Base-by-base conservation (phyloP, 768 basidiomycete species). In the Russula abietina region DNA sequence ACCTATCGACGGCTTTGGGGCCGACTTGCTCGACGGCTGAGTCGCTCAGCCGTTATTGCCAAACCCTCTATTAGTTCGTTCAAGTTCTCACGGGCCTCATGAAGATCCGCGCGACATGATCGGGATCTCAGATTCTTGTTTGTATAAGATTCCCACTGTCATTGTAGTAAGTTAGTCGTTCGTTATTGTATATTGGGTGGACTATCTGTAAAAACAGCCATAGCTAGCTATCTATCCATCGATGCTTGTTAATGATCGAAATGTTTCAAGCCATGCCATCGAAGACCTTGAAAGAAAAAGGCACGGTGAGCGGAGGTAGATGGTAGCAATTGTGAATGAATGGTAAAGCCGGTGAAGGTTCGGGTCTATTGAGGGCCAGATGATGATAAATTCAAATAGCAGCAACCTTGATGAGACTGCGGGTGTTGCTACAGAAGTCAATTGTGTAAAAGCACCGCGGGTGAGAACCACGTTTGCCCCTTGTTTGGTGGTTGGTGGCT, bases 1-100 rank as follows among this genome's bases (percentile, higher is more conserved):
- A 62, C 72, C 72, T 62, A 69, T 78, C 55, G 76, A 77, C 65
- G 67, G 67, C 49, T 78, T 74, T 66, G 77, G 74, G 0, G 55
- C 61, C 65, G 77, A 78, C 57, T 65, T 78, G 67, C 65, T 77
- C 53, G 76, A 76, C 61, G 69, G 73, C 36, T 72, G 61, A 71
- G 38, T 17, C n/a, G 33, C 11, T 12, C 4, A 33, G 50, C 16
- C 48, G 19, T 19, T 50, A 14, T 52, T 52, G 9, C 51, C 58
- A 59, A 59, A 30, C n/a, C 33, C 41, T 59, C 39, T 32, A 43
- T 43, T 43, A 24, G 51, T 60, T 36, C 59, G 17, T 24, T 60
- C n/a, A 24, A 26, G 43, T 14, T 53, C 41, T 53, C 59, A 60
- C 41, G 22, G 16, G 16, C 16, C 28, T 22, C 26, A 33, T 10